A percentile compares a stretch with the other conserved stretches of the same genome.
Conservation (phyloP, 2,329 filamentous ascomycete species). For the Beauveria asiatica region DNA sequence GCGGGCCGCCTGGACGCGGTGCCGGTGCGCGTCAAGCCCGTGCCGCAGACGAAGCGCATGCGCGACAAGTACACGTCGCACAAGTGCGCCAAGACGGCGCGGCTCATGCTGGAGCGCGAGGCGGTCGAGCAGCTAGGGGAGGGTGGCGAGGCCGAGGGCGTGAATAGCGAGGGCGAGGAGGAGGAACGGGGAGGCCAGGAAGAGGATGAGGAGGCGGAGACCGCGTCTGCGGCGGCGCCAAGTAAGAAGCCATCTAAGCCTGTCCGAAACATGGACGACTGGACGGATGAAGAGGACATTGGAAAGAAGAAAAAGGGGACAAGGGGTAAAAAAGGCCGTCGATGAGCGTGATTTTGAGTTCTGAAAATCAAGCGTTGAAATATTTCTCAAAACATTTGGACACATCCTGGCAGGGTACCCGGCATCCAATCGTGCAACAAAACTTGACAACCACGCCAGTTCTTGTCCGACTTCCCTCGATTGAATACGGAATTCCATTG, state of each 20-base stretch:
- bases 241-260: neutral
- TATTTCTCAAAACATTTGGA: too few relatives aligned
- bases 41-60: slow-evolving; percentile 12
- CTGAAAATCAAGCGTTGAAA: too few relatives aligned
- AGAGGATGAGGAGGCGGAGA: neutral
- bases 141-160: neutral
- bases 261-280: slow-evolving; percentile 1
- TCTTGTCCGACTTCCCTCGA: too few relatives aligned
- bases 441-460: too few relatives aligned
- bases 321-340: neutral
- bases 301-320: slow-evolving; percentile 1
- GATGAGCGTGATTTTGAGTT: neutral
- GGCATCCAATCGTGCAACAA: too few relatives aligned
- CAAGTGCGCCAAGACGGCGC: slow-evolving; percentile 8
- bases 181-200: neutral
- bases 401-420: too few relatives aligned
- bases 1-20: neutral
- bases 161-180: neutral
- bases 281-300: slow-evolving; percentile 7
- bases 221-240: neutral
- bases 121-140: neutral
- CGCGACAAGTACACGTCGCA: slow-evolving; percentile 10
- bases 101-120: slow-evolving; percentile 10
- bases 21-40: slow-evolving; percentile 4
- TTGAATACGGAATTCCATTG: too few relatives aligned